Conservation (phyloP, 495 filamentous ascomycete genomes). For the Xylaria venustula region DNA sequence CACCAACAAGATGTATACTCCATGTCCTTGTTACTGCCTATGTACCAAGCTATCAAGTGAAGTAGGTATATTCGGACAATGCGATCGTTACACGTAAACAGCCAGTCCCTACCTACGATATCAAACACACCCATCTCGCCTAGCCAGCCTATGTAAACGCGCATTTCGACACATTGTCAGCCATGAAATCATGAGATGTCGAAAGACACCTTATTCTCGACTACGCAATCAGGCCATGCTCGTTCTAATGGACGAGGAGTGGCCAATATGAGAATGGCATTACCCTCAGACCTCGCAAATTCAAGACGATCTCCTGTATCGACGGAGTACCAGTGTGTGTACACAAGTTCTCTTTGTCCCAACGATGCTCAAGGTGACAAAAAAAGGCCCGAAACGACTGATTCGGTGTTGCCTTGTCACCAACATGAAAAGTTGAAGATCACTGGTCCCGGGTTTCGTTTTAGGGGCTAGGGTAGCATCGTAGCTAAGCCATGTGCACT, state of each 20-base stretch:
- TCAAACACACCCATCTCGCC: too few relatives aligned
- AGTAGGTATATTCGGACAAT: too few relatives aligned
- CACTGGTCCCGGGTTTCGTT: background rate
- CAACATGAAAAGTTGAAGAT: background rate
- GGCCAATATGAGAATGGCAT: background rate
- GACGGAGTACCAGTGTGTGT: too few relatives aligned
- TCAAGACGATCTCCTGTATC: too few relatives aligned
- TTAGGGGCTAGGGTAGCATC: constrained; percentile 1
- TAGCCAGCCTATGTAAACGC: background rate
- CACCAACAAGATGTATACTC: too few relatives aligned
- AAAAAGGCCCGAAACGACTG: background rate
- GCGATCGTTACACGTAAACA: too few relatives aligned
- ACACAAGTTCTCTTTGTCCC: background rate
- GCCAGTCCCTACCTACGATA: too few relatives aligned
- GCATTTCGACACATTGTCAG: background rate
- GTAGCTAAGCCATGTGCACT: constrained; percentile 5
- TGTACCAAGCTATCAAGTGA: too few relatives aligned
- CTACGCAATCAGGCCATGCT: constrained; percentile 4
- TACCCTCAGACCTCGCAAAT: background rate
- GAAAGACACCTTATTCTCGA: background rate
- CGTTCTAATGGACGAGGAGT: background rate
- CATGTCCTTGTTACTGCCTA: too few relatives aligned
- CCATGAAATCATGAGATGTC: background rate
- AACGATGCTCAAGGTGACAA: background rate
- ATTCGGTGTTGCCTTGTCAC: background rate